Percentiles rank a stretch among this genome's conserved stretches.
Evolutionary conservation across 2,329 filamentous ascomycete genomes (phyloP).

Genomic region (Lasiodiplodia hormozganensis): DNA sequence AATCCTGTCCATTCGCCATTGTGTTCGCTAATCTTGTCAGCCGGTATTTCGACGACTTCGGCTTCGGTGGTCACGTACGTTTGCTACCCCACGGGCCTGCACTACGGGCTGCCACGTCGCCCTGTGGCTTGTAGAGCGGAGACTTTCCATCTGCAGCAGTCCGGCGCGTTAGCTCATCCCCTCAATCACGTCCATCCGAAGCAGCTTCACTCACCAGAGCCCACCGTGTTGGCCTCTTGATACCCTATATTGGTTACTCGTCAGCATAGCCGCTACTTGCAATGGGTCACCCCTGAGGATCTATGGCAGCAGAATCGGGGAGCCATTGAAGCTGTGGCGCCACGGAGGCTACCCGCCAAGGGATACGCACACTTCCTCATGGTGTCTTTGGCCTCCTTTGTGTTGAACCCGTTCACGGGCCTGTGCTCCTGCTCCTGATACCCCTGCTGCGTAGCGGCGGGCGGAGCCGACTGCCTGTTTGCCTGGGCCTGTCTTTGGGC

Average conservation of each 20-base stretch:
- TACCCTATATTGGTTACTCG: constrained; percentile 23
- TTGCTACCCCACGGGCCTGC: constrained; percentile 50
- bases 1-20: constrained; percentile 54
- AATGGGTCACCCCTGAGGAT: constrained; percentile 30
- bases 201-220: constrained; percentile 14
- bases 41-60: background rate
- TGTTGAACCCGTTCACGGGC: constrained; percentile 52
- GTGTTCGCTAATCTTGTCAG: constrained; percentile 36
- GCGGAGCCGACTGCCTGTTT: constrained; percentile 33
- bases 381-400: constrained; percentile 50
- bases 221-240: constrained; percentile 25
- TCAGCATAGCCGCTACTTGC: background rate
- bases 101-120: constrained; percentile 45
- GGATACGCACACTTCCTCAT: constrained; percentile 48
- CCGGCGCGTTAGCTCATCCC: constrained; percentile 34
- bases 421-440: constrained; percentile 40
- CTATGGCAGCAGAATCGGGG: constrained; percentile 18
- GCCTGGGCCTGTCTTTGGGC: constrained; percentile 32
- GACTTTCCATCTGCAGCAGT: constrained; percentile 33
- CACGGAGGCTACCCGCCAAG: background rate
- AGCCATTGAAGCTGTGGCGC: constrained; percentile 34
- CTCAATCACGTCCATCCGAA: background rate
- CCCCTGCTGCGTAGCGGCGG: constrained; percentile 11
- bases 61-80: constrained; percentile 37
- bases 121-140: constrained; percentile 45